Percentiles rank a stretch among this genome's conserved stretches.
Evolutionary conservation across 2,329 filamentous ascomycete genomes (phyloP).

Genomic region (Hymenoscyphus scutula): DNA sequence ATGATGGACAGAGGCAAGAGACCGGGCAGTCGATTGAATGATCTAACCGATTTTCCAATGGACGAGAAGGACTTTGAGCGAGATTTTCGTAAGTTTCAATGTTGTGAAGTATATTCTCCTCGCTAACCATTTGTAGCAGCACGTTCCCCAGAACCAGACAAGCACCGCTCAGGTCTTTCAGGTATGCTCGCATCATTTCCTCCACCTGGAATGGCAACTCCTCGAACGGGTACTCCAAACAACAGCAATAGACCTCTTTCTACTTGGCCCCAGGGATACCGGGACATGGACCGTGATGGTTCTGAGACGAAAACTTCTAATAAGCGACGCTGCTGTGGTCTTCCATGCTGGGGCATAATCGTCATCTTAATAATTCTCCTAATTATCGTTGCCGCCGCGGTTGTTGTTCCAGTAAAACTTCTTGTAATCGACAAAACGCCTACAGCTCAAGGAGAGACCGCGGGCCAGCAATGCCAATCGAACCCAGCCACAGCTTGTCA

Average conservation of each 20-base stretch:
- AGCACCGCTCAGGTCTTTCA: conserved; percentile 41
- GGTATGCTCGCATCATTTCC: conserved; percentile 67
- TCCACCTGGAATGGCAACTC: conserved; percentile 53
- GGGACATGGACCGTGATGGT: conserved; percentile 1
- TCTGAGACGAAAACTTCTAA: conserved; percentile 13
- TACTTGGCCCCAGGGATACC: conserved; percentile 38
- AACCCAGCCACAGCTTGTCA: conserved; percentile 58
- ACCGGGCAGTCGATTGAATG: conserved; percentile 58
- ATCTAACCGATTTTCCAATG: conserved; percentile 50
- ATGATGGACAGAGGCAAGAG: conserved; percentile 81
- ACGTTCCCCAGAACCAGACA: conserved; percentile 15
- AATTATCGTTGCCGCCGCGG: conserved; percentile 72
- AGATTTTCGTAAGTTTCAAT: conserved; percentile 26
- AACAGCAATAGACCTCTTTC: conserved; percentile 23
- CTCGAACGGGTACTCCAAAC: conserved; percentile 39
- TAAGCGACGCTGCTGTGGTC: conserved; percentile 69
- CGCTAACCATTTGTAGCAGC: conserved; percentile 20
- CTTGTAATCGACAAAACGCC: conserved; percentile 56
- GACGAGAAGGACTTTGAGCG: conserved; percentile 29
- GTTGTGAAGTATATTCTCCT: neutral
- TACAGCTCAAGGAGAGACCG: conserved; percentile 18
- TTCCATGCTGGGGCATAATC: conserved; percentile 77
- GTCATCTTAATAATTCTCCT: conserved; percentile 63
- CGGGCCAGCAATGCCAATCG: conserved; percentile 50
- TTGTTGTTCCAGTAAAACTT: conserved; percentile 72